A percentile compares a stretch with the other conserved stretches of the same genome.
These are phyloP conservation scores for Cystofilobasidium capitatum DNA, from an alignment of 768 basidiomycete species.

Conservation along the genomic window DNA sequence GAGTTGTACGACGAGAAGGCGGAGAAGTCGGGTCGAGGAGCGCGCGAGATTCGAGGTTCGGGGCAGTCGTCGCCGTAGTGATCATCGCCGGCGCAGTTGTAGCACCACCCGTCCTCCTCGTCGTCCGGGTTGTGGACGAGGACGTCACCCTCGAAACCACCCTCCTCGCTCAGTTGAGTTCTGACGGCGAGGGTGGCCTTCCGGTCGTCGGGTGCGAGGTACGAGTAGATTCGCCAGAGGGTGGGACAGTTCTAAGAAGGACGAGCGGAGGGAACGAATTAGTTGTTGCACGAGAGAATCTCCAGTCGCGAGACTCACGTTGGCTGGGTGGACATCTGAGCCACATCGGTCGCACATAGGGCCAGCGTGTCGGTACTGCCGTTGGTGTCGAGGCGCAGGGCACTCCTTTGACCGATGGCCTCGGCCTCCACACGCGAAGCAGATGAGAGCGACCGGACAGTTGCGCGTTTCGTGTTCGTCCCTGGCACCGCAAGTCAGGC, in stretches of 20 bases:
- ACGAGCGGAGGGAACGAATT: not conserved
- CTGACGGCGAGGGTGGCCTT: slow-evolving; percentile 10
- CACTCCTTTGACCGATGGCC: slow-evolving; percentile 27
- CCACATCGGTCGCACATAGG: slow-evolving; percentile 27
- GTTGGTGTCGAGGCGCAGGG: slow-evolving; percentile 15
- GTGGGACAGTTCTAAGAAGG: slow-evolving; percentile 24
- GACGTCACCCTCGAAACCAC: slow-evolving; percentile 26
- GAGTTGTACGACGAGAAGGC: slow-evolving; percentile 26
- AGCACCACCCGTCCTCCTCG: slow-evolving; percentile 24
- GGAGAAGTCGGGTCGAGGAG: slow-evolving; percentile 16
- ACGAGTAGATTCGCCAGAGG: slow-evolving; percentile 27
- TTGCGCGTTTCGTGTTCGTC: slow-evolving; percentile 24
- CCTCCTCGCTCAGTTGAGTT: slow-evolving; percentile 8
- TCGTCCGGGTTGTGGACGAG: slow-evolving; percentile 16
- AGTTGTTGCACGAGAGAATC: not conserved
- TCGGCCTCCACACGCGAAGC: slow-evolving; percentile 25
- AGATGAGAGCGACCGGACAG: slow-evolving; percentile 26
- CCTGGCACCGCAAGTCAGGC: slow-evolving; percentile 25
- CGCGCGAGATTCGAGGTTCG: slow-evolving; percentile 18
- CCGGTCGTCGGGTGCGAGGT: slow-evolving; percentile 16
- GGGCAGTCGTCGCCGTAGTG: slow-evolving; percentile 27
- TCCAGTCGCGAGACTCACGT: too few relatives aligned
- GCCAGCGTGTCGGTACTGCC: slow-evolving; percentile 16
- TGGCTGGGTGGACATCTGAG: slow-evolving; percentile 22
- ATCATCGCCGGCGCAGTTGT: slow-evolving; percentile 25